phyloP scores from a whole-genome alignment of 192 early-diverging fungal species.

The Coemansia sp. region DNA sequence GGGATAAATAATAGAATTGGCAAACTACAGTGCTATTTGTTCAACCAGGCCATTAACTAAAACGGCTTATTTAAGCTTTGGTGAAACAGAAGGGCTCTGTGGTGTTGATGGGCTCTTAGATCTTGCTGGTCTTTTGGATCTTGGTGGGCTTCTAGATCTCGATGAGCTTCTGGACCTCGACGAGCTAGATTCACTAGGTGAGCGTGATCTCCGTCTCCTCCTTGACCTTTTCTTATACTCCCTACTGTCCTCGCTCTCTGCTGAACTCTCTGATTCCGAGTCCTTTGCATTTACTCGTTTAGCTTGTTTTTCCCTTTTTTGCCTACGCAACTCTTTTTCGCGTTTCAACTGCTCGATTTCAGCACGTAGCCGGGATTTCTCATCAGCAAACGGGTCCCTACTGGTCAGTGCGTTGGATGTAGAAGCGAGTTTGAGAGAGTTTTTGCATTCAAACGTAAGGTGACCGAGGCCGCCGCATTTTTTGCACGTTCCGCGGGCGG shows the following conservation, averaged over 20 bases:
- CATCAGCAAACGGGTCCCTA: slow-evolving; percentile 36
- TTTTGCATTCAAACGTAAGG: slow-evolving; percentile 55
- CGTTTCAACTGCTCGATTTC: slow-evolving; percentile 35
- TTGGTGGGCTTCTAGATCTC: background rate
- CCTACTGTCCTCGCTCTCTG: background rate
- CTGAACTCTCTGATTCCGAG: background rate
- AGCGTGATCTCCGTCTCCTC: slow-evolving; percentile 4
- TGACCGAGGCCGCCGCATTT: slow-evolving; percentile 55
- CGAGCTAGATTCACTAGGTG: slow-evolving; percentile 2
- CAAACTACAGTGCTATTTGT: too few relatives aligned
- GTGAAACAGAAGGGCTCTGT: background rate
- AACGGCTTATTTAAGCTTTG: too few relatives aligned
- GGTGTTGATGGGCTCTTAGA: background rate
- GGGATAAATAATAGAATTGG: too few relatives aligned
- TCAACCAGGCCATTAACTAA: too few relatives aligned
- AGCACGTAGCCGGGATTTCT: slow-evolving; percentile 39
- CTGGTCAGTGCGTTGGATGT: slow-evolving; percentile 6
- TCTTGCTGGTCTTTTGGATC: background rate
- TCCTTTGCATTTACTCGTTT: background rate
- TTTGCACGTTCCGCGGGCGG: slow-evolving; percentile 45
- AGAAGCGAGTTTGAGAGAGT: slow-evolving; percentile 37
- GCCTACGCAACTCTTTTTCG: background rate
- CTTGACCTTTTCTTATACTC: background rate
- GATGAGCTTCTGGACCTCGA: background rate
- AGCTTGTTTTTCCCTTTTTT: background rate